These are phyloP conservation scores for Bassia scoparia DNA, from an alignment of 148 eudicot species.

Conservation along the genomic window DNA sequence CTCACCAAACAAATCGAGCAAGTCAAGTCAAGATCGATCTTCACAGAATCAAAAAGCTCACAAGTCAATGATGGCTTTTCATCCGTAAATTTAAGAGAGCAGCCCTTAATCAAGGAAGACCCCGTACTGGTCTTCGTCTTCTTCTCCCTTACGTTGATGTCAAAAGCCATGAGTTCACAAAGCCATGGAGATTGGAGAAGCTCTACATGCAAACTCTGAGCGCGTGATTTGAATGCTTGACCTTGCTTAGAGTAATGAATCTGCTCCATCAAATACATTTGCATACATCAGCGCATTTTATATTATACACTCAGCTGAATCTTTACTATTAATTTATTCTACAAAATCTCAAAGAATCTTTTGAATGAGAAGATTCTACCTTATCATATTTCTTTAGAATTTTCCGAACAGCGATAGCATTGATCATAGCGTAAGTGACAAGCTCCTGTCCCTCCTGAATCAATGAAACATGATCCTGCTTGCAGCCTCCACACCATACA, in stretches of 20 bases:
- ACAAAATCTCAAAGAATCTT: conserved; percentile 12
- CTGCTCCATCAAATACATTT: conserved; percentile 30
- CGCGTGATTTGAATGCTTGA: conserved; percentile 86
- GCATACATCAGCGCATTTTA: not conserved
- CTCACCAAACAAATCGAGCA: conserved; percentile 94
- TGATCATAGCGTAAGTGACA: conserved; percentile 74
- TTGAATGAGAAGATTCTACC: conserved; percentile 36
- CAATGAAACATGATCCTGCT: conserved; percentile 50
- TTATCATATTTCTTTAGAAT: conserved; percentile 90
- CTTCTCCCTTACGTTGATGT: conserved; percentile 62
- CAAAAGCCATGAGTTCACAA: conserved; percentile 91
- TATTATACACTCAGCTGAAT: not conserved
- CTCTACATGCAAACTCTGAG: conserved; percentile 78
- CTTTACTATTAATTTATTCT: not conserved
- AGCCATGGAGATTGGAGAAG: conserved; percentile 98
- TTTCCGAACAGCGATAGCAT: conserved; percentile 83
- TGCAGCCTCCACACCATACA: conserved; percentile 62
- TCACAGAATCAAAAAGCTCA: conserved; percentile 80
- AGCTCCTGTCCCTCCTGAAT: conserved; percentile 77
- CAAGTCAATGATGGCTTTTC: conserved; percentile 72
- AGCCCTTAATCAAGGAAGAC: conserved; percentile 52
- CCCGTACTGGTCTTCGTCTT: conserved; percentile 33
- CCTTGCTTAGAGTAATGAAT: conserved; percentile 89
- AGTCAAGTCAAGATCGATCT: conserved; percentile 77
- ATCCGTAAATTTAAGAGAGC: conserved; percentile 55